Base-by-base conservation (phyloP, 345 rosid species). In the Reutealis trisperma region DNA sequence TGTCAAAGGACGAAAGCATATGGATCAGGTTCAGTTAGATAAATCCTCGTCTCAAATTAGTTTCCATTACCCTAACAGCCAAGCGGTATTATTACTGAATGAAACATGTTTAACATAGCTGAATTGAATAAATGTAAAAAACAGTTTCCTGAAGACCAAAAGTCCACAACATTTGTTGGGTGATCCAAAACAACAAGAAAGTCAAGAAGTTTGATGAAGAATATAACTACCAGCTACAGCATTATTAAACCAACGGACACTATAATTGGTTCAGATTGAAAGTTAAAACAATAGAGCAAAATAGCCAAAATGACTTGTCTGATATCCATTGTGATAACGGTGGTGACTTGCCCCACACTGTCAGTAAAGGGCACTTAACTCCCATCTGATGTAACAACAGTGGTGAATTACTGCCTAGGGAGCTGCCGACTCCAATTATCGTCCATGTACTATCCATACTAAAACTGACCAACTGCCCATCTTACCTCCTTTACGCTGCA, bases 21-120 rank as follows among this genome's bases (percentile, higher is more conserved):
- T 12, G 5, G 8, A 25, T 63, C 32, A 76, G 74, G 4, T 59
- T 47, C 55, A 45, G 67, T 58, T 73, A 74, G 75, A 67, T 51
- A 49, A 70, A 37, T 24, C 8, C 6, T 45, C 13, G 32, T 71
- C 22, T 22, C 63, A 19, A 77, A 63, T 41, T 1, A 70, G 21
- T 71, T 51, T 9, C 52, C 30, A n/a, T 21, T 27, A n/a, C 18
- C 14, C 58, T 22, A 27, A 49, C 72, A 49, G 55, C 30, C 44
- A 24, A 47, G 52, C 1, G 57, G 57, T 16, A 52, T 2, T 52
- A 52, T 4, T n/a, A n/a, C n/a, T 10, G 5, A 52, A 52, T 52
- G 57, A 52, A 52, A 52, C 57, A 52, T 21, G 21, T 16, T 14
- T 52, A 52, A 13, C 57, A 6, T 22, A 5, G 49, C 0, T 47